These are phyloP conservation scores for Clavulina sp. DNA, from an alignment of 768 basidiomycete species.

Conservation along the genomic window DNA sequence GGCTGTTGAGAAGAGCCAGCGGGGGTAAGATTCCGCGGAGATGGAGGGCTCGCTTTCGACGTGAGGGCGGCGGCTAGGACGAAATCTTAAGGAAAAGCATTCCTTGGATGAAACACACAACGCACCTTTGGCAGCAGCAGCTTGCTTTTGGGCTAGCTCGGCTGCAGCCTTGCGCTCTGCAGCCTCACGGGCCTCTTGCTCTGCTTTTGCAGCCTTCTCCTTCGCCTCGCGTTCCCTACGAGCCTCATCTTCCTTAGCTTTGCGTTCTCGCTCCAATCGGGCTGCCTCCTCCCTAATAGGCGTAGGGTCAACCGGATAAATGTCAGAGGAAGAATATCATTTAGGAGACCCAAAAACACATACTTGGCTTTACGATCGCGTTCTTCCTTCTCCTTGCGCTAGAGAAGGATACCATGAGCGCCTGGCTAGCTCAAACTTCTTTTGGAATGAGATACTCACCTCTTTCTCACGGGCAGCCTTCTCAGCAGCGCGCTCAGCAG, in stretches of 20 bases:
- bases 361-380: constrained; percentile 43
- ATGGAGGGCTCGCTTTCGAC: not conserved
- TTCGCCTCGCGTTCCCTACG: constrained; percentile 36
- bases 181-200: too few relatives aligned
- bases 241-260: constrained; percentile 47
- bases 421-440: not conserved
- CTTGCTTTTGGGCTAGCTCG: not conserved
- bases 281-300: constrained; percentile 18
- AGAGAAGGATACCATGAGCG: constrained; percentile 10
- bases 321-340: constrained; percentile 18
- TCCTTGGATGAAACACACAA: not conserved
- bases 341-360: constrained; percentile 35
- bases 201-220: constrained; percentile 21
- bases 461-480: constrained; percentile 31
- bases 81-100: not conserved
- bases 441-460: not conserved
- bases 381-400: constrained; percentile 19
- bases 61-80: not conserved
- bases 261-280: constrained; percentile 35
- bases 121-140: constrained; percentile 1
- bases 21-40: not conserved
- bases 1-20: not conserved
- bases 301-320: constrained; percentile 29
- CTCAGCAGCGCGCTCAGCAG: constrained; percentile 40
- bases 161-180: constrained; percentile 11